Percentiles rank a stretch among this genome's conserved stretches.
These are phyloP conservation scores for Rhodotorula sp. DNA, from an alignment of 1,284 basidiomycete species.

Conservation along the genomic window DNA sequence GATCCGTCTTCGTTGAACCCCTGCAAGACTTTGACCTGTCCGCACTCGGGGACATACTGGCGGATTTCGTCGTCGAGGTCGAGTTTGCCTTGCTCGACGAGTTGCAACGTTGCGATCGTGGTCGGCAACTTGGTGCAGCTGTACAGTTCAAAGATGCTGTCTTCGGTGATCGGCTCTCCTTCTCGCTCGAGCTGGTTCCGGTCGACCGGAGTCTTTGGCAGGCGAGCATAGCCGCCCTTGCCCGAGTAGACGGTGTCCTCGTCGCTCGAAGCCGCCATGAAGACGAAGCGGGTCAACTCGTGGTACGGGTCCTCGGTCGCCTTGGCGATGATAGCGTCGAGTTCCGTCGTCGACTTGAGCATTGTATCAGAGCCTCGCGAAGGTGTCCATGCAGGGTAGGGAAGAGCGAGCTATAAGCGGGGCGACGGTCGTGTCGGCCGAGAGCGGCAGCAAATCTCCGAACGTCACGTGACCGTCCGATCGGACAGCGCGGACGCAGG, in stretches of 20 bases:
- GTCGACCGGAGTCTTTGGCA: neutral
- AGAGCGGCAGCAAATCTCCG: too few relatives aligned
- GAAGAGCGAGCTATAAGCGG: neutral
- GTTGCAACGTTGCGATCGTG: slow-evolving; percentile 21
- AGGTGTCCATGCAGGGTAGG: neutral
- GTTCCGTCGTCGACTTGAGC: neutral
- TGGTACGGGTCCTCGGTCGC: slow-evolving; percentile 6
- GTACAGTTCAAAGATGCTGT: slow-evolving; percentile 10
- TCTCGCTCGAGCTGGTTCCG: neutral
- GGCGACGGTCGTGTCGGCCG: neutral
- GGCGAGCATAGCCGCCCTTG: slow-evolving; percentile 1
- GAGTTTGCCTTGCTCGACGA: slow-evolving; percentile 30
- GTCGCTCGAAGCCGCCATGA: neutral
- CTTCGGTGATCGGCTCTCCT: slow-evolving; percentile 3
- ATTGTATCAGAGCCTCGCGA: neutral
- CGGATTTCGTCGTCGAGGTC: slow-evolving; percentile 17
- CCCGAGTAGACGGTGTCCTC: slow-evolving; percentile 5
- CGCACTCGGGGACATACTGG: slow-evolving; percentile 8
- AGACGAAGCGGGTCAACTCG: slow-evolving; percentile 2
- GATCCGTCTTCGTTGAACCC: slow-evolving; percentile 11
- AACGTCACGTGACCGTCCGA: too few relatives aligned
- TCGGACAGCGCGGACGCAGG: too few relatives aligned
- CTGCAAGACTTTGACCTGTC: slow-evolving; percentile 12
- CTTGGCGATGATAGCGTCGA: slow-evolving; percentile 3
- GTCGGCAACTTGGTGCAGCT: slow-evolving; percentile 14